A percentile compares a stretch with the other conserved stretches of the same genome.
These are phyloP conservation scores for Xylaria curta DNA, from an alignment of 495 filamentous ascomycete species.

Conservation along the genomic window DNA sequence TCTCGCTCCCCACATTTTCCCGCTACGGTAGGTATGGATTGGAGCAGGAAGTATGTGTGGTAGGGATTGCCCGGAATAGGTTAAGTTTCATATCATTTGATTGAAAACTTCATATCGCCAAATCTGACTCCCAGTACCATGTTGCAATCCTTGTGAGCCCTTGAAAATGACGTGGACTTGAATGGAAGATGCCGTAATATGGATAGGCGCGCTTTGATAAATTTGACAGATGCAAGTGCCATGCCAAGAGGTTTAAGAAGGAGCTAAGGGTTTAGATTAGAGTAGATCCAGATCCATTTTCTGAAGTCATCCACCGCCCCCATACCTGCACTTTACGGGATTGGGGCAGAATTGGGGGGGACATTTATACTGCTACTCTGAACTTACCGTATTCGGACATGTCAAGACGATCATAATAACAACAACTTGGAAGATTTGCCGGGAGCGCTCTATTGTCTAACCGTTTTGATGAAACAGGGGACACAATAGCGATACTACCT, in stretches of 20 bases:
- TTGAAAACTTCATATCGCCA: too few species aligned
- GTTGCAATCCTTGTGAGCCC: neutral
- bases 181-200: conserved; percentile 4
- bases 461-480: neutral
- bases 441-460: neutral
- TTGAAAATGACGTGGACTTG: neutral
- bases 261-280: neutral
- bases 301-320: neutral
- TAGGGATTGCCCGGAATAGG: too few species aligned
- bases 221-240: conserved; percentile 9
- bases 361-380: neutral
- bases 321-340: neutral
- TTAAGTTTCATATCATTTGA: too few species aligned
- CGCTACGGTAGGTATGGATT: too few species aligned
- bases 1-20: neutral
- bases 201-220: neutral
- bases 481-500: neutral
- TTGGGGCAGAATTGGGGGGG: neutral
- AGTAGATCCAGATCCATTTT: neutral
- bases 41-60: too few species aligned
- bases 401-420: conserved; percentile 6
- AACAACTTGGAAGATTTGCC: neutral
- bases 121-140: too few species aligned
- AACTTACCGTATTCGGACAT: neutral
- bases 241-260: conserved; percentile 4